A percentile compares a stretch with the other conserved stretches of the same genome.
Evolutionary conservation across 2,329 filamentous ascomycete species (phyloP).

Genomic region (Fusarium robinianum): DNA sequence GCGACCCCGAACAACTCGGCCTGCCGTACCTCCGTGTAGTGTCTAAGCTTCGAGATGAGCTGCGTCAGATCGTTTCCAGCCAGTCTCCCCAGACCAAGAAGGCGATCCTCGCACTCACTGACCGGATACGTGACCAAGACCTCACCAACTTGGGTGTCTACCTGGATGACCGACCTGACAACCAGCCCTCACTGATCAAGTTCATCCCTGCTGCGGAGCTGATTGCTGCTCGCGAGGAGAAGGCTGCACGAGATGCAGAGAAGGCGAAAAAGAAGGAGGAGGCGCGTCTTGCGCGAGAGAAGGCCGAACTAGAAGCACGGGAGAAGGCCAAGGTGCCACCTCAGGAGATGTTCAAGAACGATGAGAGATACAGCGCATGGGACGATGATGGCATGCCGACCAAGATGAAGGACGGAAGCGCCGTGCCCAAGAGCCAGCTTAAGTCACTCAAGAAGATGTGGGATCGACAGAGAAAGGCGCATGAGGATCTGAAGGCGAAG

Average conservation of each 20-base stretch:
- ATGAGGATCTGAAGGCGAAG: slow-evolving; percentile 61
- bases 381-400: slow-evolving; percentile 81
- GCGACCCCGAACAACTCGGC: slow-evolving; percentile 57
- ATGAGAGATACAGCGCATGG: slow-evolving; percentile 72
- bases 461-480: slow-evolving; percentile 85
- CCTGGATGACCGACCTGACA: slow-evolving; percentile 77
- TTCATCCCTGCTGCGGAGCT: slow-evolving; percentile 62
- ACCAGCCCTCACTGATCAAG: slow-evolving; percentile 72
- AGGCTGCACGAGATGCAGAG: slow-evolving; percentile 64
- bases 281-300: slow-evolving; percentile 54
- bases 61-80: slow-evolving; percentile 59
- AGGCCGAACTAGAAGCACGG: slow-evolving; percentile 57
- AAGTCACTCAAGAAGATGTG: slow-evolving; percentile 91
- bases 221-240: slow-evolving; percentile 62
- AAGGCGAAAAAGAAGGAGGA: slow-evolving; percentile 61
- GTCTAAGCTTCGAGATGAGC: slow-evolving; percentile 63
- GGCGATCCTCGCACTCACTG: slow-evolving; percentile 75
- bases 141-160: slow-evolving; percentile 85
- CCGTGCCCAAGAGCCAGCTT: slow-evolving; percentile 75
- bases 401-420: slow-evolving; percentile 75
- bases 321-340: slow-evolving; percentile 62
- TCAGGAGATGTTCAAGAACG: slow-evolving; percentile 59
- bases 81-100: slow-evolving; percentile 62
- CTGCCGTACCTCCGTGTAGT: slow-evolving; percentile 60
- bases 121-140: slow-evolving; percentile 77